These are phyloP conservation scores for Carex pumila DNA, from an alignment of 176 grass and related monocot genomes.

Conservation along the genomic window DNA sequence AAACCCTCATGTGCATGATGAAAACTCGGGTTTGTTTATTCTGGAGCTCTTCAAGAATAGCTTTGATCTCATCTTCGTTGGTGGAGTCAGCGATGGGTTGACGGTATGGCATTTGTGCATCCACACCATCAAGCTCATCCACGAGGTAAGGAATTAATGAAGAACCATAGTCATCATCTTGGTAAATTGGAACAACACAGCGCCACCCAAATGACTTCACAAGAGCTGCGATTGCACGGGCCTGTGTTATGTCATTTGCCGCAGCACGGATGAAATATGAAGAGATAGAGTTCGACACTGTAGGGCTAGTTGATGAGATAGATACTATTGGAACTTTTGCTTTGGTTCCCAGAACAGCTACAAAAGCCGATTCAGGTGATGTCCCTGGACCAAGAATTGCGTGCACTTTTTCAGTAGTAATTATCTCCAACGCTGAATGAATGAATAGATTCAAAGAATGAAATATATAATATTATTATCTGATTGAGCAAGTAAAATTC, in stretches of 20 bases:
- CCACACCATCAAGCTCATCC: constrained; percentile 38
- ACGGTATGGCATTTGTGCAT: constrained; percentile 27
- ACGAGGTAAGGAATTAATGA: constrained; percentile 41
- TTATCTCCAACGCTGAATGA: constrained; percentile 33
- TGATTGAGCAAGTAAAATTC: too few species aligned
- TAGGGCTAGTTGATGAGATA: constrained; percentile 51
- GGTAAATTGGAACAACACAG: constrained; percentile 35
- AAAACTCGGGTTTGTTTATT: constrained; percentile 46
- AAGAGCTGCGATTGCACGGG: constrained; percentile 26
- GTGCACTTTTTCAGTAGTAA: constrained; percentile 27
- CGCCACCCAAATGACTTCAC: constrained; percentile 44
- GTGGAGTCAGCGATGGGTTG: constrained; percentile 27
- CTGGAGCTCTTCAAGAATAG: constrained; percentile 37
- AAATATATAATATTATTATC: too few species aligned
- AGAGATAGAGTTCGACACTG: neutral
- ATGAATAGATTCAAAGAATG: neutral
- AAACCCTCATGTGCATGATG: constrained; percentile 37
- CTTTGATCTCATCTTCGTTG: neutral
- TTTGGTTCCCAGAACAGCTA: constrained; percentile 39
- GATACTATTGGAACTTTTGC: constrained; percentile 44
- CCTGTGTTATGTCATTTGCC: constrained; percentile 35
- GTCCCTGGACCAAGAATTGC: constrained; percentile 45
- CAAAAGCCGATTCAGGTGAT: constrained; percentile 37
- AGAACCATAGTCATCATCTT: constrained; percentile 47
- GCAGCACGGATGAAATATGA: constrained; percentile 48